Percentiles rank a stretch among this genome's conserved stretches.
Conservation (phyloP, 176 grass and related monocot genomes). For the Oryza officinalis region DNA sequence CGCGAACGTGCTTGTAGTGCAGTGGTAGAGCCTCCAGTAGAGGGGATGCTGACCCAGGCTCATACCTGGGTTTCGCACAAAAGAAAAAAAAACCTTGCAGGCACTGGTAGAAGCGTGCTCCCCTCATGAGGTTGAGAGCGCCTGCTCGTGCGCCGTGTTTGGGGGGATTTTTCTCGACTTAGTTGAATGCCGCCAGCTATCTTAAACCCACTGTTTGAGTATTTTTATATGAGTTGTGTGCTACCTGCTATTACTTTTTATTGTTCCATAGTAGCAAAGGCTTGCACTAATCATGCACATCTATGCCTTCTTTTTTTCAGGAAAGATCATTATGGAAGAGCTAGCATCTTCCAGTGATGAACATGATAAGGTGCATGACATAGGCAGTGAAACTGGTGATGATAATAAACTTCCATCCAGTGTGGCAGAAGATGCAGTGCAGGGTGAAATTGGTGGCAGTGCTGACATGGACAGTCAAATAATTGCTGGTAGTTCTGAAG, state of each 20-base stretch:
- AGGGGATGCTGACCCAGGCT: no score
- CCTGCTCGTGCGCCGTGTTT: fast-evolving
- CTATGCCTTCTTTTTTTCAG: constrained; percentile 24
- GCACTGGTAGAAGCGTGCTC: no score
- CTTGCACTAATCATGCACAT: constrained; percentile 1
- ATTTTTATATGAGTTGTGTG: neutral
- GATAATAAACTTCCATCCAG: constrained; percentile 21
- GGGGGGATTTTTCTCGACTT: no score
- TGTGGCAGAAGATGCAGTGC: neutral
- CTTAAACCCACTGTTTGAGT: no score
- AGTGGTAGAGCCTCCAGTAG: no score
- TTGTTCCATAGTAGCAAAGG: neutral
- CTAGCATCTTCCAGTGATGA: constrained; percentile 27
- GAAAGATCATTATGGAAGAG: constrained; percentile 15
- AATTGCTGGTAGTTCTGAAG: neutral
- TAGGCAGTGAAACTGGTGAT: constrained; percentile 11
- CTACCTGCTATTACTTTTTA: neutral
- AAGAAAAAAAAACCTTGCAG: no score
- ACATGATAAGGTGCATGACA: neutral
- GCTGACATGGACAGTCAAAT: neutral
- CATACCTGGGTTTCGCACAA: no score
- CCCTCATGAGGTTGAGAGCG: no score
- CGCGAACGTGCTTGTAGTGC: no score
- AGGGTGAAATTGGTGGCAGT: constrained; percentile 26
- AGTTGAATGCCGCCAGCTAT: no score